Percentiles rank a stretch among this genome's conserved stretches.
phyloP scores from a whole-genome alignment of 2,329 filamentous ascomycete species.

The Madurella fahalii region DNA sequence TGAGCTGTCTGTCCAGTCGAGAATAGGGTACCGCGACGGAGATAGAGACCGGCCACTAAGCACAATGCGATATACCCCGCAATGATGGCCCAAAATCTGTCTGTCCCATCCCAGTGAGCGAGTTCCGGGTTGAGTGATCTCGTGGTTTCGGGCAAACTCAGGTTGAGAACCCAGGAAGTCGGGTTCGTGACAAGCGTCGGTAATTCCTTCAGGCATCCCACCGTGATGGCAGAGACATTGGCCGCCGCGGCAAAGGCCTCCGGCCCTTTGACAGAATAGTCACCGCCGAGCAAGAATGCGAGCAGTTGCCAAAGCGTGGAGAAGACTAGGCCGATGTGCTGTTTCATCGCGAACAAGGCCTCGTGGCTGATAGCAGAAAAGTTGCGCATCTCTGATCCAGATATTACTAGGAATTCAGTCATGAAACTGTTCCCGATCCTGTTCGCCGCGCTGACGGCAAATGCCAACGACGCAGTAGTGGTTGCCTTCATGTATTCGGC shows the following conservation, averaged over 20 bases:
- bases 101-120: conserved; percentile 63
- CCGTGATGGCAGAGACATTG: conserved; percentile 20
- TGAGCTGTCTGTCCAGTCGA: conserved; percentile 53
- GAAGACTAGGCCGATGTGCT: conserved; percentile 42
- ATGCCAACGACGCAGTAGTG: conserved; percentile 35
- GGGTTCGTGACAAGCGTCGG: conserved; percentile 42
- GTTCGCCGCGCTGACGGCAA: conserved; percentile 41
- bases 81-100: conserved; percentile 67
- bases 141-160: conserved; percentile 41
- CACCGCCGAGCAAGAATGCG: conserved; percentile 43
- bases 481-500: conserved; percentile 12
- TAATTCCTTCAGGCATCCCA: conserved; percentile 30
- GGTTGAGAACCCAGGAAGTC: conserved; percentile 55
- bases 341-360: conserved; percentile 59
- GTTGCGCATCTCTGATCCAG: conserved; percentile 62
- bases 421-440: conserved; percentile 49
- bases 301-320: conserved; percentile 36
- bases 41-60: conserved; percentile 70
- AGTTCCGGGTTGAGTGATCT: conserved; percentile 51
- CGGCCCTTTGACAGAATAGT: conserved; percentile 35
- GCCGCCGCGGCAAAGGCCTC: conserved; percentile 22
- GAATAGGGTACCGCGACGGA: conserved; percentile 68
- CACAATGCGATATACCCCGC: conserved; percentile 78
- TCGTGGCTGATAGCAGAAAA: conserved; percentile 75
- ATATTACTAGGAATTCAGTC: conserved; percentile 48